Base-by-base conservation (phyloP, 352 stramenopile genomes). In the Pythium utonaiense region DNA sequence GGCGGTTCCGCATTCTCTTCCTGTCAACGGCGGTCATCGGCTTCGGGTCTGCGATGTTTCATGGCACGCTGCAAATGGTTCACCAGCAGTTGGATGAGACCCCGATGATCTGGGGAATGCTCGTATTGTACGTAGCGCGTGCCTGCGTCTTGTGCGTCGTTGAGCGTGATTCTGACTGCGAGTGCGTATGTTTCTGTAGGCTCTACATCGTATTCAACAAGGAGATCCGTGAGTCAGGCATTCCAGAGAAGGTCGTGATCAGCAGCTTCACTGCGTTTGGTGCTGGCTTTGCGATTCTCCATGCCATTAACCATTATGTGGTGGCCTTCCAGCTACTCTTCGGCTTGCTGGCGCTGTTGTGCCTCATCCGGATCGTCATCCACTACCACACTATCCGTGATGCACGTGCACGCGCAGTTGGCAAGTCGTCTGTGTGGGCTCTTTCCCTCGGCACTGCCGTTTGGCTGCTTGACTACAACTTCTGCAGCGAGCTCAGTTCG, bases 31-130 rank as follows among this genome's bases (percentile, higher is more conserved):
- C 92, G 62, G 53, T 93, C 53, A 89, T 88, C n/a, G 86, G 86
- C 22, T 78, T 95, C 31, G 86, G 85, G n/a, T 93, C 82, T 0
- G 81, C 82, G 49, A 83, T 91, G 75, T 95, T 96, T 67, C 86
- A 96, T 55, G 86, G 83, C 33, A 94, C 86, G 8, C 72, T 96
- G 42, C 78, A 89, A 68, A 67, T 87, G 47, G 77, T 93, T 57
- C 70, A 87, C 42, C 83, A 93, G 63, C 85, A 92, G 51, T 90
- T 75, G 16, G 85, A 94, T 45, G 83, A 94, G 71, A 91, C 81
- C 55, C 85, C 83, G 16, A 94, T 93, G 83, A 71, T 93, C 38
- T 95, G 80, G 80, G 80, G 79, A 48, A 85, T 92, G 60, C 70
- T 95, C 40, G 70, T 75, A 21, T 92, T 80, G 73, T 85, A 62